A percentile compares a stretch with the other conserved stretches of the same genome.
phyloP scores from a whole-genome alignment of 345 rosid genomes.

The Firmiana major region DNA sequence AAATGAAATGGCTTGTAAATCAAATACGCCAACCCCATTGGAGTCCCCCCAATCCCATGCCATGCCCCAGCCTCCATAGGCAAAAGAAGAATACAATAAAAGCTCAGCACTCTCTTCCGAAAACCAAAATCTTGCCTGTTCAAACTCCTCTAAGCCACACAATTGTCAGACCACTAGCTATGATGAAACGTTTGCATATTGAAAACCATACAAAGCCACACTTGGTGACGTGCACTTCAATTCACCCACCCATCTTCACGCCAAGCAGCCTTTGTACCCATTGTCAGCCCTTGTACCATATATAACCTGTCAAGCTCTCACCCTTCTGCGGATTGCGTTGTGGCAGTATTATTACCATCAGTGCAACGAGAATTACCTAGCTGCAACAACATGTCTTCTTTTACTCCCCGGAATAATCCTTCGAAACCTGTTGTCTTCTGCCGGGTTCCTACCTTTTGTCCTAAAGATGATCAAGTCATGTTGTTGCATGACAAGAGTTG shows the following conservation, averaged over 20 bases:
- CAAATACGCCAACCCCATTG: slow-evolving; percentile 3
- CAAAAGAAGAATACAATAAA: not conserved
- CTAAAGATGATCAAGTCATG: not conserved
- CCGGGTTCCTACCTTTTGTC: not conserved
- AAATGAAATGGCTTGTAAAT: not conserved
- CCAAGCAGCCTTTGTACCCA: not conserved
- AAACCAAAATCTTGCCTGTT: not conserved
- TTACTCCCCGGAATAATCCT: not conserved
- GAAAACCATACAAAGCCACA: not conserved
- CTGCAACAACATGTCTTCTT: not conserved
- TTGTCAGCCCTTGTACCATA: too few species aligned
- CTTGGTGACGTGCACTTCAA: slow-evolving; percentile 8
- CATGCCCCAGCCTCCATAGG: too few species aligned
- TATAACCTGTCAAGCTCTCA: not conserved
- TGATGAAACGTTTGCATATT: not conserved
- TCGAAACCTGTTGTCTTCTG: not conserved
- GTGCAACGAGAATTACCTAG: not conserved
- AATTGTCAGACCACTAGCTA: not conserved
- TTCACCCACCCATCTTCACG: not conserved
- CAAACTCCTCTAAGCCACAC: slow-evolving; percentile 2
- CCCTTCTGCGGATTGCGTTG: not conserved
- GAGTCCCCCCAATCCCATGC: not conserved
- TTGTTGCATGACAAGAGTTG: not conserved
- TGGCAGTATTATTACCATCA: not conserved
- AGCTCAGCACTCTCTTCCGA: not conserved